Conservation (phyloP, 805 yeast species). For the Monosporozyma solicola region DNA sequence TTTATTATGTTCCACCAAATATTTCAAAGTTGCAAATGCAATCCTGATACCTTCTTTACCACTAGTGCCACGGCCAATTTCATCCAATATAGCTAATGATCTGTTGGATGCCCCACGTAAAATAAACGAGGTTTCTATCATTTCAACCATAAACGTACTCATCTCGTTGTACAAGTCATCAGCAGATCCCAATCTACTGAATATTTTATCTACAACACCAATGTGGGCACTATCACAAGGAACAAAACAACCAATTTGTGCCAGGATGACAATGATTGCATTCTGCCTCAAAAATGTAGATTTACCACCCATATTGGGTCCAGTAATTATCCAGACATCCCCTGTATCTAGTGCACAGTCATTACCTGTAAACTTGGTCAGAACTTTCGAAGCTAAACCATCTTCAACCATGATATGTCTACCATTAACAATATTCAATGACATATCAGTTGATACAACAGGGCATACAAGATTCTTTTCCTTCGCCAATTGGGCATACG, state of each 20-base stretch:
- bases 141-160: slow-evolving; percentile 90
- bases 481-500: slow-evolving; percentile 64
- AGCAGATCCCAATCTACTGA: slow-evolving; percentile 75
- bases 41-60: slow-evolving; percentile 77
- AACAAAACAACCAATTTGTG: slow-evolving; percentile 67
- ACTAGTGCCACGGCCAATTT: slow-evolving; percentile 85
- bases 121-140: slow-evolving; percentile 74
- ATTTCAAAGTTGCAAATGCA: slow-evolving; percentile 65
- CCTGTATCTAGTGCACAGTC: slow-evolving; percentile 23
- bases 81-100: slow-evolving; percentile 76
- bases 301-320: slow-evolving; percentile 88
- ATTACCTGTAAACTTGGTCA: slow-evolving; percentile 27
- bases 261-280: slow-evolving; percentile 57
- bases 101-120: slow-evolving; percentile 52
- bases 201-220: slow-evolving; percentile 70
- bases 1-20: slow-evolving; percentile 43
- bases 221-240: slow-evolving; percentile 57
- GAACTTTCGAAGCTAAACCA: slow-evolving; percentile 43
- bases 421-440: slow-evolving; percentile 50
- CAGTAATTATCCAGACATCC: slow-evolving; percentile 58
- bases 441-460: slow-evolving; percentile 38
- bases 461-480: slow-evolving; percentile 68
- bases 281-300: slow-evolving; percentile 68
- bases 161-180: slow-evolving; percentile 71
- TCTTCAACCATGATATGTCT: slow-evolving; percentile 84